phyloP scores from a whole-genome alignment of 495 filamentous ascomycete species.

The Annulohypoxylon nitens region DNA sequence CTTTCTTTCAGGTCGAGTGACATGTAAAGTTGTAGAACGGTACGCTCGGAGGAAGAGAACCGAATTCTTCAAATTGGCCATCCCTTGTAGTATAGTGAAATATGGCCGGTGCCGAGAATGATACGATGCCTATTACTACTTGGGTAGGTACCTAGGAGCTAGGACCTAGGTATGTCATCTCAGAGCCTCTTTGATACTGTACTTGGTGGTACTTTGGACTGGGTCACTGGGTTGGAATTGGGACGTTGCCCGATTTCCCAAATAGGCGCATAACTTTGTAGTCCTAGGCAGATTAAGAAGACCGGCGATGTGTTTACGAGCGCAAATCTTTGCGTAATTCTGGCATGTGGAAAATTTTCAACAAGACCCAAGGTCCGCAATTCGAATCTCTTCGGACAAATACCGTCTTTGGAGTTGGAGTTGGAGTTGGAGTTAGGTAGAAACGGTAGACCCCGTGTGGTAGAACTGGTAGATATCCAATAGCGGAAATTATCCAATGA shows the following conservation, averaged over 20 bases:
- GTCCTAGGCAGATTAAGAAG: neutral
- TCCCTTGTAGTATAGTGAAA: constrained; percentile 7
- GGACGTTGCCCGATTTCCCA: neutral
- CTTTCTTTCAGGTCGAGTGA: constrained; percentile 29
- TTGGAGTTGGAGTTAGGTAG: constrained; percentile 12
- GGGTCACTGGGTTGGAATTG: neutral
- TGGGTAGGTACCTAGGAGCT: neutral
- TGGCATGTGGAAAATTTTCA: neutral
- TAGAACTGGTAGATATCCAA: neutral
- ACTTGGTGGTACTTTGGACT: neutral
- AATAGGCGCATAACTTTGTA: constrained; percentile 5
- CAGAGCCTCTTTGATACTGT: constrained; percentile 15
- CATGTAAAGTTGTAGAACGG: constrained; percentile 14
- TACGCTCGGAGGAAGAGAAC: constrained; percentile 15
- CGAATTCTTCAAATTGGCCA: constrained; percentile 22
- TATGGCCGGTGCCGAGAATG: constrained; percentile 31
- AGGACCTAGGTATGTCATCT: neutral
- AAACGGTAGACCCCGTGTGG: constrained; percentile 9
- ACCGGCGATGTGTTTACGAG: neutral
- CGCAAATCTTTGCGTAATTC: neutral
- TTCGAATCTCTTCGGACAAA: neutral
- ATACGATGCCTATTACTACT: constrained; percentile 6
- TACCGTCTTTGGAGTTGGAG: constrained; percentile 10
- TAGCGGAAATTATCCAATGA: neutral
- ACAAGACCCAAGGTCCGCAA: neutral